Conservation (phyloP, 2,329 filamentous ascomycete genomes). For the Pseudopyricularia javanii region DNA sequence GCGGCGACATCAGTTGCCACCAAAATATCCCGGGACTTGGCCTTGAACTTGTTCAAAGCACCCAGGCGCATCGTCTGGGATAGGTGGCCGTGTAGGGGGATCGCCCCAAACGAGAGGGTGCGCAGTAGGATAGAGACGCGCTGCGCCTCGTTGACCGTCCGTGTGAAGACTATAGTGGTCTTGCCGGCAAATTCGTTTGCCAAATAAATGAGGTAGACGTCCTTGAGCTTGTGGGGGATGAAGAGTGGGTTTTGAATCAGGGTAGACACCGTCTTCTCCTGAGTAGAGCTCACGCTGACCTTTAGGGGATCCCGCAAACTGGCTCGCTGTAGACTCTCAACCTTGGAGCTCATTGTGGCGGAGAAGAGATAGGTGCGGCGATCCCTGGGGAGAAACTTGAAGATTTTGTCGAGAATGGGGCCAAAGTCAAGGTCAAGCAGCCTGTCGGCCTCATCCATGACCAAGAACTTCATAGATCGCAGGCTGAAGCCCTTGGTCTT, state of each 20-base stretch:
- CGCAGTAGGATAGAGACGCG: slow-evolving; percentile 73
- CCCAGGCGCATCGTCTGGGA: slow-evolving; percentile 78
- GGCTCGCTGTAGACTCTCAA: slow-evolving; percentile 84
- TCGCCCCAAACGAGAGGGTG: slow-evolving; percentile 75
- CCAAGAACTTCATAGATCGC: slow-evolving; percentile 69
- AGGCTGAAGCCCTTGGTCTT: slow-evolving; percentile 95
- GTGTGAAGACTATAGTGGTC: slow-evolving; percentile 77
- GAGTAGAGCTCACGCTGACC: slow-evolving; percentile 69
- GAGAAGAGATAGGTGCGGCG: slow-evolving; percentile 62
- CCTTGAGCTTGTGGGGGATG: slow-evolving; percentile 77
- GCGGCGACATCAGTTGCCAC: slow-evolving; percentile 92
- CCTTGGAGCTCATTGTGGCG: slow-evolving; percentile 81
- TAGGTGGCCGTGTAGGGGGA: slow-evolving; percentile 86
- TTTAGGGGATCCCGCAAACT: slow-evolving; percentile 74
- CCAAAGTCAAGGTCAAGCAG: slow-evolving; percentile 51
- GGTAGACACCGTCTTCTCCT: slow-evolving; percentile 85
- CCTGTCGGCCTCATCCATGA: slow-evolving; percentile 91
- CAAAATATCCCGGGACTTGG: slow-evolving; percentile 69
- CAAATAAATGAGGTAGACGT: slow-evolving; percentile 77
- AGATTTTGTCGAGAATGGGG: slow-evolving; percentile 52
- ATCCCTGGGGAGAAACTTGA: slow-evolving; percentile 72
- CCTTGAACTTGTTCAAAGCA: slow-evolving; percentile 80
- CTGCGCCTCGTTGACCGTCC: slow-evolving; percentile 86
- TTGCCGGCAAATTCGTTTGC: slow-evolving; percentile 81
- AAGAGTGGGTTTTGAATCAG: slow-evolving; percentile 80